Percentiles rank a stretch among this genome's conserved stretches.
Evolutionary conservation across 2,329 filamentous ascomycete species (phyloP).

Genomic region (Clathrospora elynae): DNA sequence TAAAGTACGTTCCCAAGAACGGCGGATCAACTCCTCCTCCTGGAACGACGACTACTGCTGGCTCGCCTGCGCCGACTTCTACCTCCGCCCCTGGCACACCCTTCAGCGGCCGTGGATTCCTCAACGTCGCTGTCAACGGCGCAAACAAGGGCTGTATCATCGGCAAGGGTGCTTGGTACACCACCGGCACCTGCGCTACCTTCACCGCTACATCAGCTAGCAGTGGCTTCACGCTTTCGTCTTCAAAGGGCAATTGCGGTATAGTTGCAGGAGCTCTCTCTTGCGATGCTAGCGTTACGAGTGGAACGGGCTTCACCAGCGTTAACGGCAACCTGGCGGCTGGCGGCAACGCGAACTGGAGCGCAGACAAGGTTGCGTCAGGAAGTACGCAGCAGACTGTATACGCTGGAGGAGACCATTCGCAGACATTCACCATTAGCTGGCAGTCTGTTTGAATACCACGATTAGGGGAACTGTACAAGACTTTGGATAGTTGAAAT

Average conservation of each 20-base stretch:
- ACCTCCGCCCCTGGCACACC: conserved; percentile 48
- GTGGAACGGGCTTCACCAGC: conserved; percentile 51
- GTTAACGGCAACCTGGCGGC: conserved; percentile 46
- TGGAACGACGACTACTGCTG: conserved; percentile 35
- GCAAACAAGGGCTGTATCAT: conserved; percentile 69
- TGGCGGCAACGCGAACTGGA: conserved; percentile 50
- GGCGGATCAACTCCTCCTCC: conserved; percentile 35
- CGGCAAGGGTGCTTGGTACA: conserved; percentile 69
- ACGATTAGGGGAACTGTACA: not conserved
- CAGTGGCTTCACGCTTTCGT: conserved; percentile 40
- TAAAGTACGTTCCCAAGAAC: conserved; percentile 69
- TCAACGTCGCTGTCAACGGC: conserved; percentile 61
- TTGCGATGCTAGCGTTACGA: conserved; percentile 58
- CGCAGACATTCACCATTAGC: conserved; percentile 41
- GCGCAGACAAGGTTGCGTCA: conserved; percentile 50
- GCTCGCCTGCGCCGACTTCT: conserved; percentile 33
- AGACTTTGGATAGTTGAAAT: not conserved
- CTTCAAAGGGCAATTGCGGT: conserved; percentile 55
- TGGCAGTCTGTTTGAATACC: conserved; percentile 39
- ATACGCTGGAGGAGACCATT: conserved; percentile 46
- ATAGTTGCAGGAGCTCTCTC: conserved; percentile 60
- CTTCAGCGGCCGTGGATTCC: conserved; percentile 64
- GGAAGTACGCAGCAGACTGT: conserved; percentile 54
- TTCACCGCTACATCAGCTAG: conserved; percentile 58
- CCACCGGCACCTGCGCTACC: conserved; percentile 68